Evolutionary conservation across 208 protist genomes (phyloP).

Genomic region (Acanthamoeba polyphaga): DNA sequence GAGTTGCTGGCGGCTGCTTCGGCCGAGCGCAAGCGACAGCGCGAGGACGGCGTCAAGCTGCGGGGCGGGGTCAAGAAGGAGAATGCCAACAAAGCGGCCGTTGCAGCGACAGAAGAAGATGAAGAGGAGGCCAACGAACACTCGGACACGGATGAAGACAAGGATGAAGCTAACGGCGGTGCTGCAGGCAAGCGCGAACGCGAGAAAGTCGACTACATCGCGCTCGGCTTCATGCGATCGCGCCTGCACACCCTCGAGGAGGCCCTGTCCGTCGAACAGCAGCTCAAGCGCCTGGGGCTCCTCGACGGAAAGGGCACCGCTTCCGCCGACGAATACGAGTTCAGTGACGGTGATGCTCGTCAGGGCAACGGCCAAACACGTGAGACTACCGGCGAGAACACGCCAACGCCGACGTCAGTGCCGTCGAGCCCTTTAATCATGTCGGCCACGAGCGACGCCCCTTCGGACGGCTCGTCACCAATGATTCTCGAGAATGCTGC

Average conservation of each 20-base stretch:
- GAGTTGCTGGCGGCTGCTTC: neutral
- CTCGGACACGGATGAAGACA: conserved; percentile 14
- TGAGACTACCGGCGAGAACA: neutral
- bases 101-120: neutral
- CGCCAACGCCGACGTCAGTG: neutral
- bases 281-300: conserved; percentile 1
- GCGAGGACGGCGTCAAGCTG: neutral
- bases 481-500: neutral
- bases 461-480: neutral
- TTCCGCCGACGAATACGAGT: neutral
- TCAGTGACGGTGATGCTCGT: neutral
- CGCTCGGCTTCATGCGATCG: conserved; percentile 31
- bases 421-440: neutral
- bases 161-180: neutral
- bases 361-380: neutral
- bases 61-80: neutral
- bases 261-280: conserved; percentile 53
- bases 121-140: neutral
- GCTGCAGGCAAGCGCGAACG: neutral
- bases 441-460: neutral
- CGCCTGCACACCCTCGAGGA: conserved; percentile 53
- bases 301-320: neutral
- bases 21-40: conserved; percentile 10
- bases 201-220: conserved; percentile 13
- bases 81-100: neutral